A percentile compares a stretch with the other conserved stretches of the same genome.
Evolutionary conservation across 129 eudicot species (phyloP).

Genomic region (Centrapalus pauciflorus): DNA sequence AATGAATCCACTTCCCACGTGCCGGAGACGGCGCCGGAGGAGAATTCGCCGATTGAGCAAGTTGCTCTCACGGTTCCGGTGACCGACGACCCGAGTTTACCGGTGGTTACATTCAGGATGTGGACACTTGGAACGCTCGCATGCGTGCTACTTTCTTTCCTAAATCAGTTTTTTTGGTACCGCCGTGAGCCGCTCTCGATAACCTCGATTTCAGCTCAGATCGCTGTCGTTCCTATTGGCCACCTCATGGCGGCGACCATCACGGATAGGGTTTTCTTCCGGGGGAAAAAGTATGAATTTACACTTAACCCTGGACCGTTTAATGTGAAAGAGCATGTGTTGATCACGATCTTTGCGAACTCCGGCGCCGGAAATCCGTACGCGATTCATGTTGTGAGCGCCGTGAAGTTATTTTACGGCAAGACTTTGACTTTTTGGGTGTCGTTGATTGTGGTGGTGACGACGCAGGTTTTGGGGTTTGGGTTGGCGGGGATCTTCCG

Average conservation of each 20-base stretch:
- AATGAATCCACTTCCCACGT: constrained; percentile 14
- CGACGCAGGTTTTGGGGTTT: constrained; percentile 69
- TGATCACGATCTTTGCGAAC: constrained; percentile 66
- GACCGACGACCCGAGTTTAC: constrained; percentile 47
- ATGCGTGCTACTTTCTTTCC: constrained; percentile 53
- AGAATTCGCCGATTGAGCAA: constrained; percentile 70
- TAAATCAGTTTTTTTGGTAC: constrained; percentile 79
- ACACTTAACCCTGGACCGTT: constrained; percentile 59
- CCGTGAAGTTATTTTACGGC: constrained; percentile 62
- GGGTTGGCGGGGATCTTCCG: constrained; percentile 83
- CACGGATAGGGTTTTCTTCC: constrained; percentile 43
- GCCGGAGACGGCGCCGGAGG: constrained; percentile 13
- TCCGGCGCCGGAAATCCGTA: constrained; percentile 70
- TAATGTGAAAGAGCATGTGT: constrained; percentile 63
- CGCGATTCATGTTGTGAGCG: constrained; percentile 59
- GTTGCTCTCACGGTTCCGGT: constrained; percentile 68
- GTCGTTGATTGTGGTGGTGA: constrained; percentile 52
- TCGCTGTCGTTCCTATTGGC: constrained; percentile 75
- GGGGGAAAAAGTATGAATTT: constrained; percentile 40
- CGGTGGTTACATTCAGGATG: constrained; percentile 62
- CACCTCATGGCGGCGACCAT: constrained; percentile 63
- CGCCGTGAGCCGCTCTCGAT: constrained; percentile 64
- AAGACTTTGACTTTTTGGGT: constrained; percentile 66
- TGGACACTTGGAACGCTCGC: constrained; percentile 57
- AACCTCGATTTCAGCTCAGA: constrained; percentile 65